Base-by-base conservation (phyloP, 352 stramenopile species). In the Detonula confervacea region DNA sequence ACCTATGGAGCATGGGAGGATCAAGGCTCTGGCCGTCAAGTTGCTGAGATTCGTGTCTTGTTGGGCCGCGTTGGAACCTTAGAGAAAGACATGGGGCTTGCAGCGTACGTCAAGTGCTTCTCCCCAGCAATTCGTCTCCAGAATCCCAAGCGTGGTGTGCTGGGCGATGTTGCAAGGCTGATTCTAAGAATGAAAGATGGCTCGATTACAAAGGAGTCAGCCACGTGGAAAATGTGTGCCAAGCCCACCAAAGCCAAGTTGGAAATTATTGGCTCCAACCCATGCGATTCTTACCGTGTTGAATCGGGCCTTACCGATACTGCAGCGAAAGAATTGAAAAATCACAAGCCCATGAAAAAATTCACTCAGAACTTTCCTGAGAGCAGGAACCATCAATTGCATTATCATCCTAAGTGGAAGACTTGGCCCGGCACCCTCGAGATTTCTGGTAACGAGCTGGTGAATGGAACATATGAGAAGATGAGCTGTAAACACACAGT, bases 371-470 rank as follows among this genome's bases (percentile, higher is more conserved):
- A 47, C 39, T 83, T 87, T 52, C 65, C 82, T 4, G 66, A 87
- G 27, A 84, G 73, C 24, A 56, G 81, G 24, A 88, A 88, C 60
- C 47, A 56, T 70, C 47, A 84, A 9, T 72, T 78, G 42, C 22
- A 73, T 11, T 88, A 88, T 62, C 81, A 86, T 67, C 30, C 71
- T 12, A 87, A 84, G 54, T 92, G 87, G 87, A 84, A 91, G 52
- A 80, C 61, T 51, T 92, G 87, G 84, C 87, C 87, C 18, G 56
- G 52, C 54, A 81, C 44, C 20, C 83, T 93, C 24, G 47, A 51
- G 18, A 56, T 87, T 18, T 51, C 44, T 66, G 66, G 57, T 42
- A 67, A 83, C 35, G 61, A 79, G 51, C 56, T 69, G 11, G 54
- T 89, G 16, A 77, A 67, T 35, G 83, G 86, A 25, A 87, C 42